These are phyloP conservation scores for Dentipellis sp. DNA, from an alignment of 768 basidiomycete species.

Conservation along the genomic window DNA sequence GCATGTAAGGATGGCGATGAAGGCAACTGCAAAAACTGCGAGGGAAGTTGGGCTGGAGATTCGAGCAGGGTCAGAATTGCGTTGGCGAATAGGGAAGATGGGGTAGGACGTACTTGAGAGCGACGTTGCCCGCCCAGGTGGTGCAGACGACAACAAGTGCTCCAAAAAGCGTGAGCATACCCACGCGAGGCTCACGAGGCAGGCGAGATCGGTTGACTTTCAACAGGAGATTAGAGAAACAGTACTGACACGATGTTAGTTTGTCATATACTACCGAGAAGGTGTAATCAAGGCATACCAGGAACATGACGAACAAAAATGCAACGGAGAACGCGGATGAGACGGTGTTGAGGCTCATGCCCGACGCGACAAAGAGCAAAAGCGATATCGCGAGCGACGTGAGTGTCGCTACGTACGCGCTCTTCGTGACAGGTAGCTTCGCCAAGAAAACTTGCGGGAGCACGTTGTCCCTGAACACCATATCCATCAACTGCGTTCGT, in stretches of 20 bases:
- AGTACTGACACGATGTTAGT: no score
- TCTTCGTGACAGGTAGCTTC: constrained; percentile 10
- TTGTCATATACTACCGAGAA: constrained; percentile 1
- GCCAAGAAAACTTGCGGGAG: constrained; percentile 11
- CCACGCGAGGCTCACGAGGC: constrained; percentile 10
- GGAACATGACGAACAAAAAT: constrained; percentile 11
- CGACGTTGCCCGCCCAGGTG: constrained; percentile 12
- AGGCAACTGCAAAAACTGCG: constrained; percentile 9
- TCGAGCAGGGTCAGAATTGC: neutral
- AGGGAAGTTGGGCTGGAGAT: constrained; percentile 8
- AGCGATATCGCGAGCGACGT: constrained; percentile 8
- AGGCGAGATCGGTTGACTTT: constrained; percentile 10
- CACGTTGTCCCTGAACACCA: constrained; percentile 8
- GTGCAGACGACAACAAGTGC: constrained; percentile 8
- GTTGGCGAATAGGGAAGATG: neutral
- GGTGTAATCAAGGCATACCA: neutral
- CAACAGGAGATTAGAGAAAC: constrained; percentile 7
- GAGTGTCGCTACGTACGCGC: constrained; percentile 7
- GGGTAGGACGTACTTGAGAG: constrained; percentile 4
- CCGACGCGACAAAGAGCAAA: constrained; percentile 12
- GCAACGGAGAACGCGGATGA: constrained; percentile 15
- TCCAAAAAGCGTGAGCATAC: constrained; percentile 7
- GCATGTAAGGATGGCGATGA: constrained; percentile 2
- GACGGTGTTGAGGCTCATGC: constrained; percentile 10
- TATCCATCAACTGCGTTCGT: neutral